Conservation (phyloP, 441 rosid species). For the Cnidoscolus chayamansa region DNA sequence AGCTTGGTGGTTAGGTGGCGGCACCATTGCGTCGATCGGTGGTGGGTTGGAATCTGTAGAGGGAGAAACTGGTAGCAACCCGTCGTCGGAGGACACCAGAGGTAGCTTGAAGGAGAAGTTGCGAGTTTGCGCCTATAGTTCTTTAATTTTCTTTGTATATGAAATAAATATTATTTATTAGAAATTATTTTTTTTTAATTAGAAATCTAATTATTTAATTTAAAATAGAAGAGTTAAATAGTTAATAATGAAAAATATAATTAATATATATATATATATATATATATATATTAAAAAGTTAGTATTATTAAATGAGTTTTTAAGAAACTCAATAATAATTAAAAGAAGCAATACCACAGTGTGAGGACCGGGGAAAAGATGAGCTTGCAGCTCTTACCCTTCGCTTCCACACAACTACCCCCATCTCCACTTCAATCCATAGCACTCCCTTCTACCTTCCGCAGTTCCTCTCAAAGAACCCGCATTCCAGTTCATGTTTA, state of each 20-base stretch:
- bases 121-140: not conserved
- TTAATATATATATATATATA: too few species aligned
- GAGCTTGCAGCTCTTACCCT: conserved; percentile 33
- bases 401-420: conserved; percentile 16
- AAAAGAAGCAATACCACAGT: too few species aligned
- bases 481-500: conserved; percentile 60
- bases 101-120: not conserved
- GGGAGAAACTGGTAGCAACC: not conserved
- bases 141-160: too few species aligned
- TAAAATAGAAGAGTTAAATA: not conserved
- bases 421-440: not conserved
- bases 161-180: not conserved
- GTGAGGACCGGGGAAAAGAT: conserved; percentile 18
- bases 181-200: too few species aligned
- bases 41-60: not conserved
- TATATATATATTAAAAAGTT: too few species aligned
- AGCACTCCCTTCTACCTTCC: conserved; percentile 22
- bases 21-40: conserved; percentile 32
- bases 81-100: not conserved
- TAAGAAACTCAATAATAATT: too few species aligned
- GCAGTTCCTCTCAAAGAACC: conserved; percentile 46
- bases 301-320: too few species aligned
- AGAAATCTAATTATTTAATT: not conserved
- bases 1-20: conserved; percentile 37
- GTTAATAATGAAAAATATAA: too few species aligned